These are phyloP conservation scores for Termitomyces sp. DNA, from an alignment of 768 basidiomycete genomes.

Conservation along the genomic window DNA sequence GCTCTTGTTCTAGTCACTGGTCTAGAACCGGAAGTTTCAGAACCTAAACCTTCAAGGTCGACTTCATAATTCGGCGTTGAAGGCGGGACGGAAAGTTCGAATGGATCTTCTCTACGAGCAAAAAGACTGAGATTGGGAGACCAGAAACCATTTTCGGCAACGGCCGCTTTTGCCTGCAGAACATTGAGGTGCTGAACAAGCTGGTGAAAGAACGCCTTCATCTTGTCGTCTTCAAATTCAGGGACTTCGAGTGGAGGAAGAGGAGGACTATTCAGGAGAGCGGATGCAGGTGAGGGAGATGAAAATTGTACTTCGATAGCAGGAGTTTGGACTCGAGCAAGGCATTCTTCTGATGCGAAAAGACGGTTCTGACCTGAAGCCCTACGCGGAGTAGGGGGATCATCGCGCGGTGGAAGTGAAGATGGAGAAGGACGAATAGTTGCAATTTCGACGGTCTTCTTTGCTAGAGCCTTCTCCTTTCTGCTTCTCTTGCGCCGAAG, in stretches of 20 bases:
- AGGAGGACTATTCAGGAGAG: constrained; percentile 20
- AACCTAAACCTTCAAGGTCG: background rate
- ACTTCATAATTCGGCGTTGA: constrained; percentile 10
- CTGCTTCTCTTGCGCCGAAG: constrained; percentile 29
- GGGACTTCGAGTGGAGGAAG: constrained; percentile 56
- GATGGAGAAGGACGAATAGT: constrained; percentile 23
- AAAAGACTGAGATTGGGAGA: constrained; percentile 14
- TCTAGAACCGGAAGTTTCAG: constrained; percentile 4
- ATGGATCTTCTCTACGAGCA: background rate
- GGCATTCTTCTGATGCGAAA: constrained; percentile 17
- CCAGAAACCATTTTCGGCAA: constrained; percentile 11
- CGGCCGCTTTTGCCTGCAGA: constrained; percentile 50
- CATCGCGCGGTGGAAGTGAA: constrained; percentile 46
- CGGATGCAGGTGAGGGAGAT: constrained; percentile 20
- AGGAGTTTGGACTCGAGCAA: constrained; percentile 2
- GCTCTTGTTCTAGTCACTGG: constrained; percentile 21
- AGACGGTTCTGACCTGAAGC: constrained; percentile 30
- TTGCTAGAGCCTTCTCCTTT: constrained; percentile 21
- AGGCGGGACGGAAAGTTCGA: constrained; percentile 6
- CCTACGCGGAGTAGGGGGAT: constrained; percentile 57
- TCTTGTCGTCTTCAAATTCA: constrained; percentile 63
- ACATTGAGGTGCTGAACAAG: constrained; percentile 75
- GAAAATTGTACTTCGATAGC: constrained; percentile 13
- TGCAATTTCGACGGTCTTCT: constrained; percentile 18
- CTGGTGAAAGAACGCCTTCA: constrained; percentile 84